Evolutionary conservation across 208 protist genomes (phyloP).

Genomic region (Leishmania braziliensis): DNA sequence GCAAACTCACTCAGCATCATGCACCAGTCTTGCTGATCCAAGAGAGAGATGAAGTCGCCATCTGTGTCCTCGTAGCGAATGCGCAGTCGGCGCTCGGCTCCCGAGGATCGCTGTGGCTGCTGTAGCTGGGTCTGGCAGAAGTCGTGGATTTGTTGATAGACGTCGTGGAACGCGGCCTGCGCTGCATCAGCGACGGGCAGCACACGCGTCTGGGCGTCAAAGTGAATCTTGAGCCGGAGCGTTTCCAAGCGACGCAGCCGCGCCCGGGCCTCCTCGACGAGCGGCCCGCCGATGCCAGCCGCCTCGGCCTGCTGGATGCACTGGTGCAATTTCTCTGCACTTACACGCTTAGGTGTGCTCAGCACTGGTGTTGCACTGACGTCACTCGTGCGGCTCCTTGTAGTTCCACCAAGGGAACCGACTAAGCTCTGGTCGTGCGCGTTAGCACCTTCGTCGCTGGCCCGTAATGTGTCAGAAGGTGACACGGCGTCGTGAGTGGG

Average conservation of each 20-base stretch:
- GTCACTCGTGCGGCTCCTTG: neutral
- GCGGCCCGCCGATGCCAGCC: conserved; percentile 41
- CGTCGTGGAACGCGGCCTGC: conserved; percentile 42
- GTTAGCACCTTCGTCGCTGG: conserved; percentile 18
- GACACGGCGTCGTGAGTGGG: neutral
- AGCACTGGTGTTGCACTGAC: neutral
- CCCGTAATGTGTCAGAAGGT: neutral
- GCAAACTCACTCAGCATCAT: conserved; percentile 60
- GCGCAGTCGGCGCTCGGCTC: conserved; percentile 48
- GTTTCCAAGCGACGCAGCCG: conserved; percentile 38
- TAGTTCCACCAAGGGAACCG: neutral
- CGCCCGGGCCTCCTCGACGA: conserved; percentile 50
- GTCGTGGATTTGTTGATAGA: conserved; percentile 61
- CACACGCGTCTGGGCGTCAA: conserved; percentile 68
- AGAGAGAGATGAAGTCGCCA: conserved; percentile 80
- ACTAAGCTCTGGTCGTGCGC: neutral
- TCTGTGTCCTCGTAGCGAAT: conserved; percentile 82
- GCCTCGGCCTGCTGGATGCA: conserved; percentile 47
- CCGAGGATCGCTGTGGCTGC: conserved; percentile 1
- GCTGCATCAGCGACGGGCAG: conserved; percentile 49
- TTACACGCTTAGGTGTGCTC: neutral
- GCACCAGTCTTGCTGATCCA: conserved; percentile 77
- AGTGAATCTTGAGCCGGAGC: conserved; percentile 78
- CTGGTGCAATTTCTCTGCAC: conserved; percentile 32
- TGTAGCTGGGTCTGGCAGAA: conserved; percentile 38